Evolutionary conservation across 202 grass and related monocot species (phyloP), one percentile per base, ranked within the genome.

Genomic region (Saccharum hybrid): DNA sequence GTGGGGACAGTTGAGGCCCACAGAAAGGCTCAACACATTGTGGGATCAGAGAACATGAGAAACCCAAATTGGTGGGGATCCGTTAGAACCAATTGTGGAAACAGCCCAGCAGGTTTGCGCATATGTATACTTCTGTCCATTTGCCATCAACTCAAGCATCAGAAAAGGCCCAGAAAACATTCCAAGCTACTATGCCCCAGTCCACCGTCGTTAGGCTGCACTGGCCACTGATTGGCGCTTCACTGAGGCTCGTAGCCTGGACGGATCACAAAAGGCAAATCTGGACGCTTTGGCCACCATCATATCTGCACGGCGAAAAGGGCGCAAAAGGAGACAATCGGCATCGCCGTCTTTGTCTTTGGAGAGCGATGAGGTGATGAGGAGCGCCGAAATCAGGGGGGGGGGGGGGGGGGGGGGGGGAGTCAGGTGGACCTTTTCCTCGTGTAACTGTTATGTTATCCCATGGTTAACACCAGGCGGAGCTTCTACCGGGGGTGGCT

Each of bases 271-370:
- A 78, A 81, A 81, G 42, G 72, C 54, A 86, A 86, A 85, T 71
- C 74, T 36, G 26, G 38, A 18, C 33, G 42, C 78, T 81, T 81
- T 90, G 73, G 38, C 42, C 73, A 72, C 65, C 79, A 86, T 83
- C 18, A 77, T 83, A 54, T 81, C 56, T 86, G 68, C 83, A 83
- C 71, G 36, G 45, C 59, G 18, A 28, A 83, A 83, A 73, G 74
- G 66, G 26, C 0, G 34, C 71, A 5, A 77, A 87, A 76, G 73
- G 65, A 12, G 3, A 16, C 72, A 54, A 33, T 43, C 57, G 33
- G 54, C 80, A 78, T 78, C 71, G 15, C 49, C 65, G 11, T 56
- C 74, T 63, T 15, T 40, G 11, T 56, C 74, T 63, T 15, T 40
- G 3, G 14, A 8, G 38, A 62, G 61, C 3, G 38, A 59, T 28